Conservation (phyloP, 2,329 filamentous ascomycete species). For the Verticillium tricorpus region DNA sequence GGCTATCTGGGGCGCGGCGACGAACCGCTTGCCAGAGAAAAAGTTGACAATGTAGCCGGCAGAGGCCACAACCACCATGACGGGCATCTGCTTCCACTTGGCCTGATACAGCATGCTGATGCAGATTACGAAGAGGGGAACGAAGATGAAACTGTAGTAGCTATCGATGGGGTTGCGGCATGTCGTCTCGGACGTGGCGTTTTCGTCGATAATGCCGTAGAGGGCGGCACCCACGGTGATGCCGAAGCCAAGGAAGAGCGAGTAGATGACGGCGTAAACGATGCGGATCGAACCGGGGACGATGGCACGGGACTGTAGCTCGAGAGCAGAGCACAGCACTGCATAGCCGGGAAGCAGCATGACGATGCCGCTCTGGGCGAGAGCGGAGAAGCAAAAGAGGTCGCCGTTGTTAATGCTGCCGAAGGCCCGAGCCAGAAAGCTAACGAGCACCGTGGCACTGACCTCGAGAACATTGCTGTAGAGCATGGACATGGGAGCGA, state of each 20-base stretch:
- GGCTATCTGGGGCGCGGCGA: constrained; percentile 67
- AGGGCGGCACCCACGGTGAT: constrained; percentile 63
- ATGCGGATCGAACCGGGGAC: constrained; percentile 69
- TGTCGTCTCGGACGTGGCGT: constrained; percentile 40
- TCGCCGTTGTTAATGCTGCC: constrained; percentile 49
- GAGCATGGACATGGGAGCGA: constrained; percentile 64
- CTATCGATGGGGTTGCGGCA: constrained; percentile 39
- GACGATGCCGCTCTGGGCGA: constrained; percentile 61
- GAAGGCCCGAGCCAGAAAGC: constrained; percentile 58
- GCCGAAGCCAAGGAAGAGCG: constrained; percentile 67
- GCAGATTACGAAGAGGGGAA: constrained; percentile 67
- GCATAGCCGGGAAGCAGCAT: constrained; percentile 63
- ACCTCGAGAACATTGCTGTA: constrained; percentile 65
- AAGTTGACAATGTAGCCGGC: constrained; percentile 73
- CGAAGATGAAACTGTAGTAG: constrained; percentile 61
- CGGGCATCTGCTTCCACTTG: constrained; percentile 73
- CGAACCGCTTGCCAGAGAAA: constrained; percentile 62
- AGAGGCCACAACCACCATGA: constrained; percentile 71
- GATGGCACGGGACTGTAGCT: constrained; percentile 65
- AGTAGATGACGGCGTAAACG: constrained; percentile 72
- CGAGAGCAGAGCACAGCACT: constrained; percentile 45
- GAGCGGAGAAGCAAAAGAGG: constrained; percentile 61
- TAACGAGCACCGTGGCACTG: constrained; percentile 54
- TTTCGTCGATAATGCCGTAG: constrained; percentile 55
- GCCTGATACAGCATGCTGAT: constrained; percentile 75